A percentile compares a stretch with the other conserved stretches of the same genome.
Conservation (phyloP, 805 yeast species). For the Brettanomyces bruxellensis region DNA sequence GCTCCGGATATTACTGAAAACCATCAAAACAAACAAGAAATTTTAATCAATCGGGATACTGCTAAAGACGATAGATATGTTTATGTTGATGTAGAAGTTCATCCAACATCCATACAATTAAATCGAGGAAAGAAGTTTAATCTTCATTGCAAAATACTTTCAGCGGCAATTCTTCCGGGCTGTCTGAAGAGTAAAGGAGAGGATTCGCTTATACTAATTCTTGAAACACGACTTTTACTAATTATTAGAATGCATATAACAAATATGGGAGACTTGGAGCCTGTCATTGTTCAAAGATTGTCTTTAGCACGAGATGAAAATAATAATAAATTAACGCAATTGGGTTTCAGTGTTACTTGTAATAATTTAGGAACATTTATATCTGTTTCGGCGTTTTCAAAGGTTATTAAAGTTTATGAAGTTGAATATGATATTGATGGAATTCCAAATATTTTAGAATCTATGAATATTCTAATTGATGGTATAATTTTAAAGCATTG, state of each 20-base stretch:
- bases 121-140: conserved; percentile 10
- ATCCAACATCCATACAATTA: conserved; percentile 17
- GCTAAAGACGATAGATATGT: conserved; percentile 1
- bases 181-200: conserved; percentile 12
- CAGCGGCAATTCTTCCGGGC: conserved; percentile 18
- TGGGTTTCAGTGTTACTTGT: conserved; percentile 12
- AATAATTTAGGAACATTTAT: conserved; percentile 13
- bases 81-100: conserved; percentile 13
- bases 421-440: conserved; percentile 13
- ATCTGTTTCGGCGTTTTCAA: conserved; percentile 18
- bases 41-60: neutral
- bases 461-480: conserved; percentile 15
- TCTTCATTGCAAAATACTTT: conserved; percentile 15
- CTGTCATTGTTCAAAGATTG: conserved; percentile 12
- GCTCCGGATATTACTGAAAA: neutral
- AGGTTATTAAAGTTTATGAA: conserved; percentile 10
- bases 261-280: conserved; percentile 11
- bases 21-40: conserved; percentile 1
- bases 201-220: conserved; percentile 19
- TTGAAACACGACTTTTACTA: conserved; percentile 15
- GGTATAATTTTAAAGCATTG: conserved; percentile 17
- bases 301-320: conserved; percentile 1
- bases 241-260: conserved; percentile 12
- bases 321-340: conserved; percentile 6
- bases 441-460: conserved; percentile 9